Percentiles rank a stretch among this genome's conserved stretches.
phyloP scores from a whole-genome alignment of 2,329 filamentous ascomycete genomes.

The Paracorniculantispora psalliotae region DNA sequence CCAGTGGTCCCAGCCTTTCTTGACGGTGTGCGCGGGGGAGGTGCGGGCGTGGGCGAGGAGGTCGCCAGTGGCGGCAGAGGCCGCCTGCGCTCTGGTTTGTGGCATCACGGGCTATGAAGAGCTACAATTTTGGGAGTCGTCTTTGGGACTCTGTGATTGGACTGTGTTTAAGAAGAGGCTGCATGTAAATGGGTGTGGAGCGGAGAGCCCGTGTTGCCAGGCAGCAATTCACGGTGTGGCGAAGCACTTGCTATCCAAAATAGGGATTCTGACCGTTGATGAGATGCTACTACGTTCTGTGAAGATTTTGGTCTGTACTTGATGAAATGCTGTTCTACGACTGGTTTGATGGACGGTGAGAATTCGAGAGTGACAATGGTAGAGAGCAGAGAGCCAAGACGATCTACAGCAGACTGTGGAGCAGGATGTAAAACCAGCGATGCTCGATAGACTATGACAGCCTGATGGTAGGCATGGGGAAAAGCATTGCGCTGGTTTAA shows the following conservation, averaged over 20 bases:
- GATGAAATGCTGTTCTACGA: too few species aligned
- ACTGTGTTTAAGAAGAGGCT: too few species aligned
- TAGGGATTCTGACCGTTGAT: too few species aligned
- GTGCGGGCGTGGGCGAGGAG: not conserved
- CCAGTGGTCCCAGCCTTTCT: conserved; percentile 42
- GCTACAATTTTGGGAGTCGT: not conserved
- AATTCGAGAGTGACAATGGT: too few species aligned
- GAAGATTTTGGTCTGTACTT: too few species aligned
- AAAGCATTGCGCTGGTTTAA: too few species aligned
- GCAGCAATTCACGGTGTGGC: not conserved
- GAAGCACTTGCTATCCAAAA: not conserved
- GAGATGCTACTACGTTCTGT: too few species aligned
- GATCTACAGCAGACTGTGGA: not conserved
- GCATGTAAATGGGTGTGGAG: not conserved
- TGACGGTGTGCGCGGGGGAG: conserved; percentile 34
- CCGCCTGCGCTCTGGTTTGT: not conserved
- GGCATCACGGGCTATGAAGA: not conserved
- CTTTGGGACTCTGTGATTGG: too few species aligned
- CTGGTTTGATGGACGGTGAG: too few species aligned
- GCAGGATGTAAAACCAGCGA: not conserved
- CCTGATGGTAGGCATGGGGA: not conserved
- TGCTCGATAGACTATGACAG: not conserved
- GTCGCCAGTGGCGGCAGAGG: not conserved
- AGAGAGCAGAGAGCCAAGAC: not conserved
- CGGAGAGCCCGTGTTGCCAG: not conserved